Evolutionary conservation across 768 basidiomycete species (phyloP), one percentile per base, ranked within the genome.

Genomic region (Russula virescens): DNA sequence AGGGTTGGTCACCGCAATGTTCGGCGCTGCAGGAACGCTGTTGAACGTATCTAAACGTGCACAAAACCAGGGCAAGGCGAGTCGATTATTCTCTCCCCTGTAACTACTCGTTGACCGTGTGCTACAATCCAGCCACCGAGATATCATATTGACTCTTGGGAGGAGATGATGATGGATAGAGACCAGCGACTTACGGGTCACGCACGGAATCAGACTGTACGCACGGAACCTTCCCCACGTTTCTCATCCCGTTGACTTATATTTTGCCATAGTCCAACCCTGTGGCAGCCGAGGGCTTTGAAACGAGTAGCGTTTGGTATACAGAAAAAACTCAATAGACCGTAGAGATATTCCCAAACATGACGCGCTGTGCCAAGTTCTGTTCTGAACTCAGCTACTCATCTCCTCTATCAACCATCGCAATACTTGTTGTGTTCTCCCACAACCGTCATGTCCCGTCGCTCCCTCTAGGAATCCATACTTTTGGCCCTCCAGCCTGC

Each of bases 111-210:
- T 62, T 54, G 23, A 38, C 53, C 18, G 18, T 28, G 28, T 59
- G 26, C 34, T 23, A 28, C 28, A 18, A 31, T 48, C 8, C 63
- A 96, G 94, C 87, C 89, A 58, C 82, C 89, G 35, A 83, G 96
- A 53, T 95, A 94, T 70, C 81, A 85, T 56, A 71, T 96, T 38
- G 96, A 98, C 71, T 75, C 81, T 23, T 98, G 93, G 94, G 96
- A 98, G 65, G 82, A 89, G 57, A 91, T 91, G 89, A 92, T 98
- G 93, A 93, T 98, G 87, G 83, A 86, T 70, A 80, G 96, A 60
- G 96, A 98, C 77, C 80, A 82, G 71, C 80, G 90, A 66, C 74
- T 98, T 71, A 97, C 94, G 2, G 96, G 96, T 14, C 89, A 90
- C 71, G 69, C 76, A 69, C 83, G 96, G 67, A 93, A 93, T 58